These are phyloP conservation scores for Candida tibetensis DNA, from an alignment of 805 yeast genomes.

Conservation along the genomic window DNA sequence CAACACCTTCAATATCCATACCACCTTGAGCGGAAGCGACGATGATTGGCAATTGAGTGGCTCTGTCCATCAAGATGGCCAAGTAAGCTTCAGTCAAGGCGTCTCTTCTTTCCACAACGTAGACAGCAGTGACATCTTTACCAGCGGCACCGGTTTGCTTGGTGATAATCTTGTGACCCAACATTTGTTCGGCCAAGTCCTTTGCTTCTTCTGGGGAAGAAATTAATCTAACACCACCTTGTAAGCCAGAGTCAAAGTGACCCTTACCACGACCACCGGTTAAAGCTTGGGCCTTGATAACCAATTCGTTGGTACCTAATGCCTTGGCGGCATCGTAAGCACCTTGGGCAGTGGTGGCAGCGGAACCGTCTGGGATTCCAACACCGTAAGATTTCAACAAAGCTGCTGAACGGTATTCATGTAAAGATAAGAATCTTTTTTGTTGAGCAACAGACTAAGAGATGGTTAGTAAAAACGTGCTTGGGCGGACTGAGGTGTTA, in stretches of 20 bases:
- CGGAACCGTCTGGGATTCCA: conserved; percentile 87
- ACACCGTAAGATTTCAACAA: conserved; percentile 79
- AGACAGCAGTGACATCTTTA: conserved; percentile 94
- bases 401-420: conserved; percentile 94
- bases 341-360: conserved; percentile 86
- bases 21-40: conserved; percentile 99
- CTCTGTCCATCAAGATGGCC: conserved; percentile 93
- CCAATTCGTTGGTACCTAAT: conserved; percentile 77
- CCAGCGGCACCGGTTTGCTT: conserved; percentile 98
- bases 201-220: conserved; percentile 81
- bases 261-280: conserved; percentile 99
- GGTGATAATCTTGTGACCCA: conserved; percentile 89
- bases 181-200: conserved; percentile 84
- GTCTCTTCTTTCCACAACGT: conserved; percentile 90
- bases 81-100: conserved; percentile 94
- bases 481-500: too few relatives aligned
- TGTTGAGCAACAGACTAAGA: conserved; percentile 28
- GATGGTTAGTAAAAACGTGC: conserved; percentile 21
- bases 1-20: conserved; percentile 99
- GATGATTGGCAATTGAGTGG: conserved; percentile 82
- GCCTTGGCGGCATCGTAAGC: conserved; percentile 80
- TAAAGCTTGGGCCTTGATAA: conserved; percentile 96
- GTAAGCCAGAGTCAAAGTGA: conserved; percentile 89
- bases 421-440: conserved; percentile 80
- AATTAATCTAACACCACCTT: conserved; percentile 95